Evolutionary conservation across 2,329 filamentous ascomycete species (phyloP).

Genomic region (Fusarium avenaceum): DNA sequence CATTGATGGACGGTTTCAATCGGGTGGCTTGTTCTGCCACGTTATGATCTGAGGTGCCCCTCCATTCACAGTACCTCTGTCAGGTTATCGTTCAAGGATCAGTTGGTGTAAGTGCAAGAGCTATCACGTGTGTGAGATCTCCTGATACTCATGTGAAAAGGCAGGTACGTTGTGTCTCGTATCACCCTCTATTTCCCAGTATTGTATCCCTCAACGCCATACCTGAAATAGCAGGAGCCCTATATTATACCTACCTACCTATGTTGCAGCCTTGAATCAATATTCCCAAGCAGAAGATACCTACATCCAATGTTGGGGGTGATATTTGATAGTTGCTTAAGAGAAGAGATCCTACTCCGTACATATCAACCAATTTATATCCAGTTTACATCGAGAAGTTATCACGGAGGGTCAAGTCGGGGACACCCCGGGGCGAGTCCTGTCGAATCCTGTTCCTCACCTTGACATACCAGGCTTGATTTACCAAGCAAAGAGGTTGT

Average conservation of each 20-base stretch:
- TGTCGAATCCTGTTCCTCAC: slow-evolving; percentile 15
- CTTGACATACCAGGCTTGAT: slow-evolving; percentile 1
- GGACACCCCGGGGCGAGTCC: slow-evolving; percentile 9
- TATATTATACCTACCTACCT: too few species aligned
- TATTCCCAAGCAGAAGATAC: not conserved
- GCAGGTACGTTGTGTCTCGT: not conserved
- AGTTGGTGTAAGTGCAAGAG: slow-evolving; percentile 3
- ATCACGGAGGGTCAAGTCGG: slow-evolving; percentile 22
- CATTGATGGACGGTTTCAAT: slow-evolving; percentile 5
- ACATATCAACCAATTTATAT: slow-evolving; percentile 4
- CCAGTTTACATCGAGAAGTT: slow-evolving; percentile 16
- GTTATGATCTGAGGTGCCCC: slow-evolving; percentile 17
- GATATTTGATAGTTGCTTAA: not conserved
- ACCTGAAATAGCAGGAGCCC: too few species aligned
- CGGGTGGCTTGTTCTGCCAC: slow-evolving; percentile 7
- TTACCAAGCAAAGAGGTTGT: not conserved
- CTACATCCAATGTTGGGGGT: not conserved
- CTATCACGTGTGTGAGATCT: slow-evolving; percentile 37
- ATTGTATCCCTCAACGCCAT: too few species aligned
- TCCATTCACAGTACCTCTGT: not conserved
- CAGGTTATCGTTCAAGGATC: slow-evolving; percentile 9
- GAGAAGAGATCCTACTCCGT: not conserved
- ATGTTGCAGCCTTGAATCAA: too few species aligned
- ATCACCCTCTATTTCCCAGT: too few species aligned
- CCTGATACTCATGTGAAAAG: slow-evolving; percentile 24